Percentiles rank a stretch among this genome's conserved stretches.
These are phyloP conservation scores for Mycena latifolia DNA, from an alignment of 768 basidiomycete genomes.

Conservation along the genomic window DNA sequence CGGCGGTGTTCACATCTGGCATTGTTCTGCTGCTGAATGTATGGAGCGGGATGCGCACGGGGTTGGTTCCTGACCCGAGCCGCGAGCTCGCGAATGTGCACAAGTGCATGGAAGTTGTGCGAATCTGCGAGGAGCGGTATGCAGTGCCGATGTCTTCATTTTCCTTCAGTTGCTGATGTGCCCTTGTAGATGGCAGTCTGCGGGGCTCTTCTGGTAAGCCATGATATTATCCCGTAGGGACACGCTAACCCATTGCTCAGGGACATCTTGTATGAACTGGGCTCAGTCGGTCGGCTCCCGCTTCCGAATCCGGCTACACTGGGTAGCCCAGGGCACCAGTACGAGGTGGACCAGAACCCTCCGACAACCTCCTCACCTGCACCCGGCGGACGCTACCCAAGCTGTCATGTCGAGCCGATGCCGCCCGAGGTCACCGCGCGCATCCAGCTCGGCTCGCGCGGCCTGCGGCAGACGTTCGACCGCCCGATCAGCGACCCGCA, in stretches of 20 bases:
- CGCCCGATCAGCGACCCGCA: constrained; percentile 8
- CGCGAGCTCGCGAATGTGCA: constrained; percentile 72
- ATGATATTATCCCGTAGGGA: no score
- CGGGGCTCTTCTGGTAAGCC: constrained; percentile 53
- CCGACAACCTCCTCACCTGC: no score
- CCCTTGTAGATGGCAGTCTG: constrained; percentile 51
- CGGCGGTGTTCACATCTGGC: constrained; percentile 53
- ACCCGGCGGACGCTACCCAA: neutral
- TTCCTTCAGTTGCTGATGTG: neutral
- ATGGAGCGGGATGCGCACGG: constrained; percentile 70
- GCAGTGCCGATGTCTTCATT: constrained; percentile 19
- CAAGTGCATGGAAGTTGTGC: constrained; percentile 67
- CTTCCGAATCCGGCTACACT: constrained; percentile 9
- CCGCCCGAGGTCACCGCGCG: neutral
- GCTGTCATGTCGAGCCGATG: neutral
- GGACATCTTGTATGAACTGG: constrained; percentile 41
- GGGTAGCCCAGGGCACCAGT: no score
- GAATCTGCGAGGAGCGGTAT: constrained; percentile 53
- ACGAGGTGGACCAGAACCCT: no score
- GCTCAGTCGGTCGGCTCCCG: constrained; percentile 33
- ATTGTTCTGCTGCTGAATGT: constrained; percentile 75
- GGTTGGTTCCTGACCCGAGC: constrained; percentile 59
- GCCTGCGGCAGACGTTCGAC: constrained; percentile 24
- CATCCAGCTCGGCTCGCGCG: constrained; percentile 22
- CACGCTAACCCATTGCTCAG: neutral